These are phyloP conservation scores for Candida morakotiae DNA, from an alignment of 805 yeast species.

Conservation along the genomic window DNA sequence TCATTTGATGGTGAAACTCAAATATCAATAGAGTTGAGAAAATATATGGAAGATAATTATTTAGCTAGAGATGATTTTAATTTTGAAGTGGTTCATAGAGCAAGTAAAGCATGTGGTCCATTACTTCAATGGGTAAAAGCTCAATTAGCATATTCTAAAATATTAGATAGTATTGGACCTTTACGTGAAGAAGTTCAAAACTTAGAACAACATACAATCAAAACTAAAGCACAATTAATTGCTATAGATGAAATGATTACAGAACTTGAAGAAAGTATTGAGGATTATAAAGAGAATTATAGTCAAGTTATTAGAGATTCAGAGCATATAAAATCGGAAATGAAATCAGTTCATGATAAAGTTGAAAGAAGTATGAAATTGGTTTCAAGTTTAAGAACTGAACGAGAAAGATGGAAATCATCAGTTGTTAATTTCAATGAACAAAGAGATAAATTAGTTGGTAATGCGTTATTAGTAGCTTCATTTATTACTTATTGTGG, in stretches of 20 bases:
- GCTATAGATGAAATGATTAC: constrained; percentile 80
- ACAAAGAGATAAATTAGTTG: constrained; percentile 48
- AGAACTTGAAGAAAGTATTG: constrained; percentile 70
- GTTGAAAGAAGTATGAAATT: constrained; percentile 60
- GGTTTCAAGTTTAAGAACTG: constrained; percentile 60
- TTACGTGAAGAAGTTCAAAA: constrained; percentile 57
- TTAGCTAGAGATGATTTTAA: constrained; percentile 62
- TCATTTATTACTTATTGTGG: constrained; percentile 64
- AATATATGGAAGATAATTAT: constrained; percentile 55
- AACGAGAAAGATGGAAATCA: constrained; percentile 70
- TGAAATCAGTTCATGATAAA: constrained; percentile 55
- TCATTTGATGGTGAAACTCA: constrained; percentile 61
- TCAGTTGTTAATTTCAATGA: constrained; percentile 49
- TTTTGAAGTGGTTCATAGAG: constrained; percentile 73
- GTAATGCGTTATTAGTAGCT: constrained; percentile 63
- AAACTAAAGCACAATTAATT: constrained; percentile 61
- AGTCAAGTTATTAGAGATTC: constrained; percentile 74
- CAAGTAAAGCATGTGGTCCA: constrained; percentile 95
- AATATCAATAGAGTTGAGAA: constrained; percentile 50
- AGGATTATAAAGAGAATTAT: constrained; percentile 60
- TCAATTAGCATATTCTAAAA: constrained; percentile 71
- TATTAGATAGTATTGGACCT: constrained; percentile 71
- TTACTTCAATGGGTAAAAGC: constrained; percentile 85
- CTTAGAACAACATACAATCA: constrained; percentile 57
- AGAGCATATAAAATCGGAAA: constrained; percentile 69